These are phyloP conservation scores for Hyphopichia khmerensis DNA, from an alignment of 1,139 yeast genomes.

Conservation along the genomic window DNA sequence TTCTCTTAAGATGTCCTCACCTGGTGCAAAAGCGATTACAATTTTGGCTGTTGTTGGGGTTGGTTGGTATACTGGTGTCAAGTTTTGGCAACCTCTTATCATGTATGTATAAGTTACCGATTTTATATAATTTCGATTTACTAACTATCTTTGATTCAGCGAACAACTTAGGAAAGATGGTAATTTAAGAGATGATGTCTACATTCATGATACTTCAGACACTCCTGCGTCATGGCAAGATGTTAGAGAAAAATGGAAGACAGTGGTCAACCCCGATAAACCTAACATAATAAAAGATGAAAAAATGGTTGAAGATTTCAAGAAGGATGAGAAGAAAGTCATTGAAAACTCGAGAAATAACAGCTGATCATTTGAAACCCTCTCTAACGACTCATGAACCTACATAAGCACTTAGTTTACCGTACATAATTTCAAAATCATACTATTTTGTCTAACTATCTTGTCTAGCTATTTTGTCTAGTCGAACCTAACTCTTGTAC, in stretches of 20 bases:
- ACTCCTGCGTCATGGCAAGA: conserved; percentile 43
- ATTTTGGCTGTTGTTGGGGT: conserved; percentile 33
- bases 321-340: background rate
- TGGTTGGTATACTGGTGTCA: conserved; percentile 54
- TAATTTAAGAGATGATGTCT: conserved; percentile 57
- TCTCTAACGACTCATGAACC: background rate
- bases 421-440: background rate
- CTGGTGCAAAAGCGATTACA: conserved; percentile 23
- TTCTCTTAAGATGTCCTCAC: conserved; percentile 19
- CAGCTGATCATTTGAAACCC: background rate
- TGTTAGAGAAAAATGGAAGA: conserved; percentile 26
- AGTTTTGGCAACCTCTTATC: conserved; percentile 72
- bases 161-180: conserved; percentile 72
- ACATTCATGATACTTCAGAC: conserved; percentile 44
- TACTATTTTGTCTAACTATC: too few species aligned
- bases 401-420: background rate
- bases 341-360: conserved; percentile 1
- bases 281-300: background rate
- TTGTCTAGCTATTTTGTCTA: too few species aligned
- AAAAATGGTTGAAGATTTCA: background rate
- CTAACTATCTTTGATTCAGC: conserved; percentile 24
- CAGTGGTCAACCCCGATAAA: conserved; percentile 20
- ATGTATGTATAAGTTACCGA: conserved; percentile 44
- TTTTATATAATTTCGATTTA: background rate
- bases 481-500: too few species aligned